These are phyloP conservation scores for Arachnomyces sp. DNA, from an alignment of 2,329 filamentous ascomycete species.

Conservation along the genomic window DNA sequence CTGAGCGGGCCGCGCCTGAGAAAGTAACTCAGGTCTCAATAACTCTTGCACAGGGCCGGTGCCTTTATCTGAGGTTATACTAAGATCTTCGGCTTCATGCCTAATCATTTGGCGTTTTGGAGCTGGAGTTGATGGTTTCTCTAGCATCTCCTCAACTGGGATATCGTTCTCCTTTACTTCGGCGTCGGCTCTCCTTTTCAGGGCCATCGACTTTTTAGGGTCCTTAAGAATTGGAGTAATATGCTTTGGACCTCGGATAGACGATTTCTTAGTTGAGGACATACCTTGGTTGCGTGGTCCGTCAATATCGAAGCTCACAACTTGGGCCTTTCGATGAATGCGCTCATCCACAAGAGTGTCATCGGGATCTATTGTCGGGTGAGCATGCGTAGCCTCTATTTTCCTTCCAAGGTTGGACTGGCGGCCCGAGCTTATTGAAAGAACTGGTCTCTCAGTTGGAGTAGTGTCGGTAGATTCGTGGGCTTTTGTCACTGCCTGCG, in stretches of 20 bases:
- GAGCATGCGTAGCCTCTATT: too few relatives aligned
- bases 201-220: conserved; percentile 1
- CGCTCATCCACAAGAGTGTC: neutral
- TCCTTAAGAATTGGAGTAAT: neutral
- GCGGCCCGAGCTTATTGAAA: too few relatives aligned
- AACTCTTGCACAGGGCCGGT: conserved; percentile 4
- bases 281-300: conserved; percentile 4
- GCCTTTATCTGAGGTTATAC: neutral
- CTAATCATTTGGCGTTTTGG: neutral
- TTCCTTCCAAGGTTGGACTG: too few relatives aligned
- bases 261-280: too few relatives aligned
- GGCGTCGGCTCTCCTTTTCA: too few relatives aligned
- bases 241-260: neutral
- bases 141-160: too few relatives aligned
- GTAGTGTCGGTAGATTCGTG: too few relatives aligned
- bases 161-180: too few relatives aligned
- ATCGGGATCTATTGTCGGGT: neutral
- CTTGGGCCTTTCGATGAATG: conserved; percentile 4
- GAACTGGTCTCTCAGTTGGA: too few relatives aligned
- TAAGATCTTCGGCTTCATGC: neutral
- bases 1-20: neutral
- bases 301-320: conserved; percentile 4
- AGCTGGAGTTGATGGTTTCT: too few relatives aligned
- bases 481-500: too few relatives aligned
- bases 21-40: conserved; percentile 2